Conservation (phyloP, 2,329 filamentous ascomycete species). For the Verticillium longisporum region DNA sequence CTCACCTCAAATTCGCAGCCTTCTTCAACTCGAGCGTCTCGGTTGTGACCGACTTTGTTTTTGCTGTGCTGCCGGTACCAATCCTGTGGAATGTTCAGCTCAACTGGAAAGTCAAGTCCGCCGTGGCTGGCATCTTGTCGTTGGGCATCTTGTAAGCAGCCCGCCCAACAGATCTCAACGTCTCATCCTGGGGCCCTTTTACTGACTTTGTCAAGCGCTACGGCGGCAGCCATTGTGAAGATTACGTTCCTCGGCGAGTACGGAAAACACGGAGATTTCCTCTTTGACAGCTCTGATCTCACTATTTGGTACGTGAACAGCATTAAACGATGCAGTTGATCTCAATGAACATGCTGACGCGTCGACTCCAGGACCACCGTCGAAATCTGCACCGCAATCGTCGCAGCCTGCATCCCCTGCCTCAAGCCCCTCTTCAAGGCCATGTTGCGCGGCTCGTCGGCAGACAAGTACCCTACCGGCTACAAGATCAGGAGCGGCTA, state of each 20-base stretch:
- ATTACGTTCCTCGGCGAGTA: constrained; percentile 16
- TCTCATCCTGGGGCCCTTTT: no score
- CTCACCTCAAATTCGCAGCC: constrained; percentile 17
- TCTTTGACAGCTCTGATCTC: constrained; percentile 18
- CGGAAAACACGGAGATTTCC: constrained; percentile 18
- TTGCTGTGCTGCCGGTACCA: constrained; percentile 18
- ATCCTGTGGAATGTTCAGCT: constrained; percentile 21
- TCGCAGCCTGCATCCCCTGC: constrained; percentile 19
- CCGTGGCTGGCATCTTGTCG: constrained; percentile 16
- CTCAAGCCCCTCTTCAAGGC: constrained; percentile 18
- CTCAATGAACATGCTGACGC: not conserved
- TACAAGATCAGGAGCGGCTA: constrained; percentile 5
- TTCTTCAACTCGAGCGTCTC: constrained; percentile 19
- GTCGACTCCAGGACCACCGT: constrained; percentile 15
- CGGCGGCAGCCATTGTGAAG: constrained; percentile 18
- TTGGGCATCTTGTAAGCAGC: constrained; percentile 16
- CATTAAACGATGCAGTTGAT: not conserved
- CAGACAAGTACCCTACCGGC: not conserved
- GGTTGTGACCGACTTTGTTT: constrained; percentile 18
- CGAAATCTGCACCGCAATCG: constrained; percentile 19
- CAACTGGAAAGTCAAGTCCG: constrained; percentile 17
- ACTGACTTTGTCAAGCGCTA: constrained; percentile 6
- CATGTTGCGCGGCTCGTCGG: constrained; percentile 5
- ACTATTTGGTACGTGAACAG: constrained; percentile 17
- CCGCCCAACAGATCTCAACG: not conserved